phyloP scores from a whole-genome alignment of 495 filamentous ascomycete species.

The Xylaria sp. region DNA sequence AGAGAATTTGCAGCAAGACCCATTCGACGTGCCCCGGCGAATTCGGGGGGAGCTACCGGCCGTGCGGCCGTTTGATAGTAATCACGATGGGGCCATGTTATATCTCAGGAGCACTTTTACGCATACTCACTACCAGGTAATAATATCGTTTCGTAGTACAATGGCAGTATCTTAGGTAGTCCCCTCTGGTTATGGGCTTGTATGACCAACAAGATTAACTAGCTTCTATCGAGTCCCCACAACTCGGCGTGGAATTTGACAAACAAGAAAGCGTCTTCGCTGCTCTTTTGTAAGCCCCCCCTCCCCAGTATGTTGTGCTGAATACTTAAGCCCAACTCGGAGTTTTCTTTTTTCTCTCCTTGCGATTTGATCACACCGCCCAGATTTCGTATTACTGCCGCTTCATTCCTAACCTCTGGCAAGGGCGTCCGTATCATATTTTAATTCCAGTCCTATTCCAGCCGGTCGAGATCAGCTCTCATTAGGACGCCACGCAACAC shows the following conservation, averaged over 20 bases:
- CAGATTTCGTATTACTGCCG: neutral
- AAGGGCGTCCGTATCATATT: neutral
- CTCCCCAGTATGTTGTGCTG: neutral
- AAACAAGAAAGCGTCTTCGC: conserved; percentile 3
- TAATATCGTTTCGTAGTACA: neutral
- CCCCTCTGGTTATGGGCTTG: neutral
- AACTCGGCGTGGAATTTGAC: conserved; percentile 2
- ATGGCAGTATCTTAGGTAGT: neutral
- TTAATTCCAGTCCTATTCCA: neutral
- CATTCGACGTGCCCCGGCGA: neutral
- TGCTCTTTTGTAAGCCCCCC: neutral
- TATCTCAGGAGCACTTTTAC: neutral
- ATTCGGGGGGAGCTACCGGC: conserved; percentile 9
- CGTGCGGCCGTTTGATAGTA: neutral
- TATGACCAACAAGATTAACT: conserved; percentile 16
- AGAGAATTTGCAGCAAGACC: conserved; percentile 4
- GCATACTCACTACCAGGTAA: neutral
- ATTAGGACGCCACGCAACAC: neutral
- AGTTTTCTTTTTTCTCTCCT: neutral
- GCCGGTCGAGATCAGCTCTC: neutral
- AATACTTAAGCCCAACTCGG: neutral
- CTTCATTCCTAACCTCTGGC: neutral
- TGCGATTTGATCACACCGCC: neutral
- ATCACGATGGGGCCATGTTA: conserved; percentile 1
- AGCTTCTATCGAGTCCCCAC: conserved; percentile 16